These are phyloP conservation scores for Recurvomyces mirabilis DNA, from an alignment of 495 filamentous ascomycete species.

Conservation along the genomic window DNA sequence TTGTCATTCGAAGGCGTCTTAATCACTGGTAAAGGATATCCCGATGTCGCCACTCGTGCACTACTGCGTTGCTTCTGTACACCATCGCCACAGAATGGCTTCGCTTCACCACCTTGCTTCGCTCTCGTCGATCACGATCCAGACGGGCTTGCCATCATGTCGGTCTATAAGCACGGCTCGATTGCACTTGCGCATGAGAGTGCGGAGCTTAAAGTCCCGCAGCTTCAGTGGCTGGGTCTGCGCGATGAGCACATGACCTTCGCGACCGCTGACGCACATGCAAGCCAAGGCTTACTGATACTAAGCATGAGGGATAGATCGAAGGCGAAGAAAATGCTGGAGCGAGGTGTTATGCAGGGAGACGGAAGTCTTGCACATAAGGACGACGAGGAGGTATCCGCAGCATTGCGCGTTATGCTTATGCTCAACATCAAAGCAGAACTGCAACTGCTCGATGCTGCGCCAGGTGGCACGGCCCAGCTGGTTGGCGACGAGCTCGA, in stretches of 20 bases:
- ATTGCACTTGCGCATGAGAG: slow-evolving; percentile 60
- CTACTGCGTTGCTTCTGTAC: slow-evolving; percentile 45
- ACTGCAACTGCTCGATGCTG: slow-evolving; percentile 67
- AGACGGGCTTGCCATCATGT: slow-evolving; percentile 74
- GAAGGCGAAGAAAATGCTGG: slow-evolving; percentile 57
- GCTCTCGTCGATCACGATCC: slow-evolving; percentile 78
- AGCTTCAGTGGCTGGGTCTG: slow-evolving; percentile 65
- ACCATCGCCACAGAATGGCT: slow-evolving; percentile 22
- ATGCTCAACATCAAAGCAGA: slow-evolving; percentile 81
- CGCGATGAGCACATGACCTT: slow-evolving; percentile 25
- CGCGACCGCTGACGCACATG: slow-evolving; percentile 8
- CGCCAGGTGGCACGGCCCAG: slow-evolving; percentile 42
- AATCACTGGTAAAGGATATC: slow-evolving; percentile 82
- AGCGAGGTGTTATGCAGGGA: slow-evolving; percentile 8
- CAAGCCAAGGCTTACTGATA: slow-evolving; percentile 34
- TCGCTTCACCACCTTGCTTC: slow-evolving; percentile 41
- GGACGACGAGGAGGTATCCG: slow-evolving; percentile 44
- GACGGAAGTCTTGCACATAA: slow-evolving; percentile 35
- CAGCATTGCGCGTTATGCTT: slow-evolving; percentile 75
- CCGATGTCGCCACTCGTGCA: slow-evolving; percentile 67
- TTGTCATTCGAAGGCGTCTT: slow-evolving; percentile 47
- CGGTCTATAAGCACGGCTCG: slow-evolving; percentile 82
- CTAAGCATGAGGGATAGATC: slow-evolving; percentile 56
- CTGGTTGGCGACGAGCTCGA: slow-evolving; percentile 47
- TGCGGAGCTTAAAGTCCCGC: slow-evolving; percentile 42